A percentile compares a stretch with the other conserved stretches of the same genome.
Evolutionary conservation across 129 eudicot genomes (phyloP).

Genomic region (Lactuca sativa): DNA sequence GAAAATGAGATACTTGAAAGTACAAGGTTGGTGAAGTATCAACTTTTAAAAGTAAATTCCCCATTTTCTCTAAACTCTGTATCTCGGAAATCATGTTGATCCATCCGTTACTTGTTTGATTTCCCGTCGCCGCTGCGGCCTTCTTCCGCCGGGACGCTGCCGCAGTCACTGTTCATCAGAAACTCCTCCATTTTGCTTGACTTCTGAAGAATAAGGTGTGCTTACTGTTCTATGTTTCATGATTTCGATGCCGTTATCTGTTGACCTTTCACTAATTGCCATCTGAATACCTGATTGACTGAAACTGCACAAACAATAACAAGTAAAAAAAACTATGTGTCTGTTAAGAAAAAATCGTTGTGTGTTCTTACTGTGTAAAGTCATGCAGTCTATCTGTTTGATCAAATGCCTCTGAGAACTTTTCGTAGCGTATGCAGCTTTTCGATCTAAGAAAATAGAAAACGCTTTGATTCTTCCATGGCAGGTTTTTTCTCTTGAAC

Average conservation of each 20-base stretch:
- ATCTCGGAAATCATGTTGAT: not conserved
- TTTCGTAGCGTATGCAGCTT: not conserved
- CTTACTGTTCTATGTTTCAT: not conserved
- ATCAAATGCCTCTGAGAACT: conserved; percentile 7
- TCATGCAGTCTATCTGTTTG: conserved; percentile 11
- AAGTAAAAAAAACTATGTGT: not conserved
- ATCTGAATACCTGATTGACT: not conserved
- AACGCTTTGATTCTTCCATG: conserved; percentile 4
- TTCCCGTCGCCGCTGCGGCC: conserved; percentile 2
- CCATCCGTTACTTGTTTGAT: not conserved
- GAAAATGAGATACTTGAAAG: not conserved
- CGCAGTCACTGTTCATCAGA: not conserved
- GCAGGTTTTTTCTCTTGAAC: conserved; percentile 9
- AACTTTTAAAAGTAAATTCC: not conserved
- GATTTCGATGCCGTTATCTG: not conserved
- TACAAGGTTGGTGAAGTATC: not conserved
- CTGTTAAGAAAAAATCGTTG: not conserved
- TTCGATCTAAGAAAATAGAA: not conserved
- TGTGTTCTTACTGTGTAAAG: not conserved
- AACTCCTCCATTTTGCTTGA: not conserved
- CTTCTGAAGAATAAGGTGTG: conserved; percentile 13
- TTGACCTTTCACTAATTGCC: not conserved
- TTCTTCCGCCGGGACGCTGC: not conserved
- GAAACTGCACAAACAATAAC: not conserved
- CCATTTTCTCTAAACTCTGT: not conserved